These are phyloP conservation scores for Verticillium isaacii DNA, from an alignment of 2,329 filamentous ascomycete species.

Conservation along the genomic window DNA sequence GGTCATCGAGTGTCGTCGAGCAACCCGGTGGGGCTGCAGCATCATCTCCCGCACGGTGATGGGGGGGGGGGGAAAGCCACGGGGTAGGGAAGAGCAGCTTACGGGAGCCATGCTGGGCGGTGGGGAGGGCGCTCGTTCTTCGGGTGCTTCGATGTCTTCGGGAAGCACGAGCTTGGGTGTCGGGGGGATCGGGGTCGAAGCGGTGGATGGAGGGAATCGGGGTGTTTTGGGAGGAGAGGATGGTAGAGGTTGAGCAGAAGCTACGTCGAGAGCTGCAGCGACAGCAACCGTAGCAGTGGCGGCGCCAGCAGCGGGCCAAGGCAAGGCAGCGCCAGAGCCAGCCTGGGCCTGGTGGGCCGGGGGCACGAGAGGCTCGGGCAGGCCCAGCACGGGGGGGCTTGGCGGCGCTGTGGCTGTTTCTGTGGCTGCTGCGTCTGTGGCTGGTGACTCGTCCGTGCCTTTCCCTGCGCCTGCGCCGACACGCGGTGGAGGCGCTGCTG, in stretches of 20 bases:
- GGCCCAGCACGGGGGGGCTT: constrained; percentile 1
- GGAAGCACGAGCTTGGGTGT: constrained; percentile 17
- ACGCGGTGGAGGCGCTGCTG: constrained; percentile 10
- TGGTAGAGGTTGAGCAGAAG: constrained; percentile 34
- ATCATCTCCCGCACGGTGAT: constrained; percentile 6
- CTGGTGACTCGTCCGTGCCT: neutral
- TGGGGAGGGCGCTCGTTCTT: constrained; percentile 14
- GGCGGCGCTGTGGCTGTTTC: neutral
- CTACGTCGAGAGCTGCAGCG: constrained; percentile 26
- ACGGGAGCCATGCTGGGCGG: constrained; percentile 51
- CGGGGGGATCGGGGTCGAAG: constrained; percentile 25
- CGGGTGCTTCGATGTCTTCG: constrained; percentile 6
- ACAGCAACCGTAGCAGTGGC: constrained; percentile 11
- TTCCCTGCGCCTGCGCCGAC: constrained; percentile 14
- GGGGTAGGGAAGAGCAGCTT: constrained; percentile 29
- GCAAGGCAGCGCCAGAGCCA: neutral
- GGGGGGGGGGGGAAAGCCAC: neutral
- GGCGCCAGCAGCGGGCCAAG: constrained; percentile 3
- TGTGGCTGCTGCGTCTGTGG: constrained; percentile 19
- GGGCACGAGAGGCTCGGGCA: neutral
- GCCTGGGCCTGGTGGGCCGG: neutral
- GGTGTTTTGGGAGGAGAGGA: constrained; percentile 35
- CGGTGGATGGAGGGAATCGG: constrained; percentile 24
- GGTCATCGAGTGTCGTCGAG: constrained; percentile 2
- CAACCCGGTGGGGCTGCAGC: constrained; percentile 3